phyloP scores from a whole-genome alignment of 208 protist species.

The Phytomonas francai region DNA sequence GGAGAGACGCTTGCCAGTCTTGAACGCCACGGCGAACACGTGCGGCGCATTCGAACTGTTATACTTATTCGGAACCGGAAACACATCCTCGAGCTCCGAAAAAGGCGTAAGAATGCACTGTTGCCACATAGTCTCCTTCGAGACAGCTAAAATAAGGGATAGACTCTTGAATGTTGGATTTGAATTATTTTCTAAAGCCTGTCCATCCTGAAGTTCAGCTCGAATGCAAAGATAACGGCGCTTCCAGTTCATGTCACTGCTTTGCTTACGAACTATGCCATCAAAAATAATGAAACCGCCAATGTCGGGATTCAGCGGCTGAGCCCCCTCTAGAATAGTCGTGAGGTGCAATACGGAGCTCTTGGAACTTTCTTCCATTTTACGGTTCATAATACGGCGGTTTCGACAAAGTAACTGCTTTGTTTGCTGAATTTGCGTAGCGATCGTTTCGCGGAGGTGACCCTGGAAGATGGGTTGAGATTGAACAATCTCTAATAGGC shows the following conservation, averaged over 20 bases:
- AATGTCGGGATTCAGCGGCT: conserved; percentile 36
- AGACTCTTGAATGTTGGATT: conserved; percentile 64
- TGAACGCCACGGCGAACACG: conserved; percentile 75
- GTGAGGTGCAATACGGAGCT: conserved; percentile 35
- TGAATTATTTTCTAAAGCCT: conserved; percentile 25
- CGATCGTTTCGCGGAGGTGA: conserved; percentile 43
- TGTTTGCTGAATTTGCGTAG: conserved; percentile 46
- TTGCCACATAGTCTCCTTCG: conserved; percentile 73
- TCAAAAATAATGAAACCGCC: conserved; percentile 56
- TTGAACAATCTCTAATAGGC: conserved; percentile 69
- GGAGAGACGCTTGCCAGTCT: conserved; percentile 58
- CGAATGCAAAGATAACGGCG: conserved; percentile 70
- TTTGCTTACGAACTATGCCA: conserved; percentile 61
- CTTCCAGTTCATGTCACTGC: conserved; percentile 71
- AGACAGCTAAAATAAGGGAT: conserved; percentile 57
- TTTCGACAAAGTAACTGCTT: conserved; percentile 49
- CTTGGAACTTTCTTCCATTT: conserved; percentile 49
- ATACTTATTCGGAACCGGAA: conserved; percentile 70
- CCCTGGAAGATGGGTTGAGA: conserved; percentile 53
- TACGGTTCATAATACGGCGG: conserved; percentile 26
- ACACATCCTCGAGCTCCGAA: conserved; percentile 66
- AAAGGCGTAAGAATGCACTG: conserved; percentile 73
- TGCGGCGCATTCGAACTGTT: conserved; percentile 57
- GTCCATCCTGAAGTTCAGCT: conserved; percentile 45
- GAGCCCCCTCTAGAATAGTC: conserved; percentile 59